Conservation (phyloP, 768 basidiomycete species). For the Mycena olivaceomarginata region DNA sequence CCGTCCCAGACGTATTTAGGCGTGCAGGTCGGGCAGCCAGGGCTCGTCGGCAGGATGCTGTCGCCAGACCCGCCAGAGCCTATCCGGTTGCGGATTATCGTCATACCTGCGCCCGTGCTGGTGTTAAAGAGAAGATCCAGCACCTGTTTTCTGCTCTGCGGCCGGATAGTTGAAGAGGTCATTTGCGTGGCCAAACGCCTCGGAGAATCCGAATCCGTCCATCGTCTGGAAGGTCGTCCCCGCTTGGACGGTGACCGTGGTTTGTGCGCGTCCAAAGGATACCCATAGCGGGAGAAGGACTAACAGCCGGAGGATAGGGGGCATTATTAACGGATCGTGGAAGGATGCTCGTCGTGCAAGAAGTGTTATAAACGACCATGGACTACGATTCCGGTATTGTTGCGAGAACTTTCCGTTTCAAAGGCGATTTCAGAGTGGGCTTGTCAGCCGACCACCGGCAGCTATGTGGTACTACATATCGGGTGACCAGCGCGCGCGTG, state of each 20-base stretch:
- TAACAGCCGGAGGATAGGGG: neutral
- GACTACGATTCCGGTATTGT: constrained; percentile 1
- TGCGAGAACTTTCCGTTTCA: constrained; percentile 5
- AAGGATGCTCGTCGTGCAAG: neutral
- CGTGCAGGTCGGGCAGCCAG: constrained; percentile 20
- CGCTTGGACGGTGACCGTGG: constrained; percentile 19
- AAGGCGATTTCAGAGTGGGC: neutral
- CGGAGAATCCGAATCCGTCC: constrained; percentile 39
- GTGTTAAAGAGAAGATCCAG: constrained; percentile 32
- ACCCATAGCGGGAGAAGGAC: neutral
- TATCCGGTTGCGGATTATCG: constrained; percentile 41
- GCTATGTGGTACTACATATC: too few species aligned
- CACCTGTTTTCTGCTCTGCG: constrained; percentile 30
- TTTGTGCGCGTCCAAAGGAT: neutral
- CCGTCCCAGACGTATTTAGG: constrained; percentile 32
- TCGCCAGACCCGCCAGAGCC: constrained; percentile 27
- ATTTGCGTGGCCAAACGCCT: constrained; percentile 38
- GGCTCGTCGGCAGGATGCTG: constrained; percentile 34
- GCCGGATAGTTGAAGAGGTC: constrained; percentile 34
- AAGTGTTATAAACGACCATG: neutral
- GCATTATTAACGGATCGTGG: neutral
- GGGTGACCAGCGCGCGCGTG: too few species aligned
- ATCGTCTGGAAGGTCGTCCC: constrained; percentile 37
- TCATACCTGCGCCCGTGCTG: constrained; percentile 36
- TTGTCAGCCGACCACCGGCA: too few species aligned